A percentile compares a stretch with the other conserved stretches of the same genome.
phyloP scores from a whole-genome alignment of 345 rosid genomes.

The Corchorus olitorius region DNA sequence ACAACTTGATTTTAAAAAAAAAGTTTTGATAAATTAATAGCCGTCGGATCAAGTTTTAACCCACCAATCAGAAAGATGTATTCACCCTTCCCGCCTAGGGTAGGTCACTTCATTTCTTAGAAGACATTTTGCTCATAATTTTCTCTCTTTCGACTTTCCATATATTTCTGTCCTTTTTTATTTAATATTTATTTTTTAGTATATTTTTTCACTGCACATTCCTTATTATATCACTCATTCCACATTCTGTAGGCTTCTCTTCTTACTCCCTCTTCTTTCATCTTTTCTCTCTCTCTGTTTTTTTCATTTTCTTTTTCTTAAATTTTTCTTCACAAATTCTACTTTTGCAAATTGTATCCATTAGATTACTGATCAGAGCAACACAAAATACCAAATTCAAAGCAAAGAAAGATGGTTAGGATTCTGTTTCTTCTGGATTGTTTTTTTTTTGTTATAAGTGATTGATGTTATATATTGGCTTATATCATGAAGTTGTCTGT shows the following conservation, averaged over 20 bases:
- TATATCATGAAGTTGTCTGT: neutral
- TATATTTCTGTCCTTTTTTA: neutral
- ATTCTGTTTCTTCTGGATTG: neutral
- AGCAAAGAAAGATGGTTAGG: constrained; percentile 16
- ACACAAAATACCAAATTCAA: neutral
- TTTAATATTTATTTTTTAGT: neutral
- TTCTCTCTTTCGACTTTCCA: constrained; percentile 14
- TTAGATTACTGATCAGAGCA: neutral
- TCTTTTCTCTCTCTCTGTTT: neutral
- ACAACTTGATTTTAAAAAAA: no score
- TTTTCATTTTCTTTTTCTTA: neutral
- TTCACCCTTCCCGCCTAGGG: constrained; percentile 12
- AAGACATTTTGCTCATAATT: neutral
- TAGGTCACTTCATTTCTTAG: neutral
- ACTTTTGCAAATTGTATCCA: neutral
- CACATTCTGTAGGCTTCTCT: neutral
- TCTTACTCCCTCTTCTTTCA: neutral
- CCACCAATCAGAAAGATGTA: constrained; percentile 5
- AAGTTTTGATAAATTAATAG: neutral
- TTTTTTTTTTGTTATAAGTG: neutral
- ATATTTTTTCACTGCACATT: constrained; percentile 13
- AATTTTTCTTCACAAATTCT: neutral
- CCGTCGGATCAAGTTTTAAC: neutral
- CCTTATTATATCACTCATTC: neutral
- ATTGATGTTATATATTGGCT: neutral